Conservation (phyloP, 2,329 filamentous ascomycete genomes). For the Pseudogymnoascus sp. region DNA sequence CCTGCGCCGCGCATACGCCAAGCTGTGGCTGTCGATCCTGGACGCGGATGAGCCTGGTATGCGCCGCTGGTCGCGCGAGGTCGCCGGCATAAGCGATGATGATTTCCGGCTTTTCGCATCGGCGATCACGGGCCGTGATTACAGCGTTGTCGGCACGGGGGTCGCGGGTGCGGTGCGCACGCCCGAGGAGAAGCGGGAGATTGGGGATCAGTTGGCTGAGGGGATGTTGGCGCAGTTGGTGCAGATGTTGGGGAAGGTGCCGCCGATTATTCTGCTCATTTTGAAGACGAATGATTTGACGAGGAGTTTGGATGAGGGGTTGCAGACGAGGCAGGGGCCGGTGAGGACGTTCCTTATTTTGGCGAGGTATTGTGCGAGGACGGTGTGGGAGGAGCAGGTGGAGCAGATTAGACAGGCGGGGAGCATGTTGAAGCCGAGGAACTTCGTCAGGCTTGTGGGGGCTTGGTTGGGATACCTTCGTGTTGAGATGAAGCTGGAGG, state of each 20-base stretch:
- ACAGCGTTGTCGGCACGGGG: slow-evolving; percentile 59
- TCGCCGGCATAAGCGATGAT: slow-evolving; percentile 80
- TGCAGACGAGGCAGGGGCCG: slow-evolving; percentile 65
- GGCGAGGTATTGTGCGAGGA: slow-evolving; percentile 59
- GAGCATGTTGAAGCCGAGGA: slow-evolving; percentile 52
- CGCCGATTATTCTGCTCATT: slow-evolving; percentile 86
- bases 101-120: slow-evolving; percentile 94
- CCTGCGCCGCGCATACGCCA: slow-evolving; percentile 80
- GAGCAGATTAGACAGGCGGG: slow-evolving; percentile 48
- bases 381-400: slow-evolving; percentile 57
- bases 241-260: slow-evolving; percentile 79
- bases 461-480: slow-evolving; percentile 54
- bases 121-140: slow-evolving; percentile 93
- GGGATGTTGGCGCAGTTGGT: slow-evolving; percentile 85
- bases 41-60: slow-evolving; percentile 79
- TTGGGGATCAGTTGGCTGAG: slow-evolving; percentile 75
- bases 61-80: slow-evolving; percentile 81
- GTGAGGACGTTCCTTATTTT: slow-evolving; percentile 61
- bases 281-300: slow-evolving; percentile 98
- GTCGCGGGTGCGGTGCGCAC: slow-evolving; percentile 51
- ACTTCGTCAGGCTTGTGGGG: slow-evolving; percentile 44
- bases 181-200: slow-evolving; percentile 73
- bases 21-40: slow-evolving; percentile 94
- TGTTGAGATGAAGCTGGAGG: slow-evolving; percentile 56
- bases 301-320: slow-evolving; percentile 82